These are phyloP conservation scores for Narthecium ossifragum DNA, from an alignment of 106 monocot species.

Conservation along the genomic window DNA sequence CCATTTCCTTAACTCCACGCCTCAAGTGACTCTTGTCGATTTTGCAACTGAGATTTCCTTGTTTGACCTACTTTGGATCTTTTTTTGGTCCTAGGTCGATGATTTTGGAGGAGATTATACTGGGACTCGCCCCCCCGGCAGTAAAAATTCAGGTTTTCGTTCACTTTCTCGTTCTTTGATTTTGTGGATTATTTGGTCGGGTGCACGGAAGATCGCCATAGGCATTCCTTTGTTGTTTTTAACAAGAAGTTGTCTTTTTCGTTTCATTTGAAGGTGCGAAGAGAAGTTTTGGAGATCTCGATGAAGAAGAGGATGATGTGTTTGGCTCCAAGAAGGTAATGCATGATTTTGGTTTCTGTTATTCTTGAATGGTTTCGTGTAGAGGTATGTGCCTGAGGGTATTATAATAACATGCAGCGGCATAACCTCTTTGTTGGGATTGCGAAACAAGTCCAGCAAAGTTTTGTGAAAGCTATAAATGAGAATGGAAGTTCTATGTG, in stretches of 20 bases:
- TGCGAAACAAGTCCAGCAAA: no score
- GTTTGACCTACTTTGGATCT: neutral
- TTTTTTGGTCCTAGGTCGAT: constrained; percentile 35
- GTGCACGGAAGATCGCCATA: neutral
- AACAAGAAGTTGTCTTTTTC: neutral
- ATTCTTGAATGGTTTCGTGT: neutral
- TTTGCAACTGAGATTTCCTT: no score
- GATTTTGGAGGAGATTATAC: constrained; percentile 48
- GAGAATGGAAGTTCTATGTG: neutral
- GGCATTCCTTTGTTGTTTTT: neutral
- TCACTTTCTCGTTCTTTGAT: neutral
- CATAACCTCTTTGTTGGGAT: no score
- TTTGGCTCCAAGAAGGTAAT: constrained; percentile 60
- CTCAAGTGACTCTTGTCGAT: neutral
- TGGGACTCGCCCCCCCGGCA: constrained; percentile 18
- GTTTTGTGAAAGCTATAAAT: no score
- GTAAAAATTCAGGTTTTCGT: constrained; percentile 28
- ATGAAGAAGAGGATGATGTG: constrained; percentile 66
- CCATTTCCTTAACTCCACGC: neutral
- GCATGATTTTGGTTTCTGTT: neutral
- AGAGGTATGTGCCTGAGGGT: no score
- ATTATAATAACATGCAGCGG: no score
- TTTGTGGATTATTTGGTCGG: neutral
- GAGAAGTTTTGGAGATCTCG: constrained; percentile 52
- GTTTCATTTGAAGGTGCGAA: constrained; percentile 42